Percentiles rank a stretch among this genome's conserved stretches.
These are phyloP conservation scores for Gossypium lobatum DNA, from an alignment of 441 rosid species.

Conservation along the genomic window DNA sequence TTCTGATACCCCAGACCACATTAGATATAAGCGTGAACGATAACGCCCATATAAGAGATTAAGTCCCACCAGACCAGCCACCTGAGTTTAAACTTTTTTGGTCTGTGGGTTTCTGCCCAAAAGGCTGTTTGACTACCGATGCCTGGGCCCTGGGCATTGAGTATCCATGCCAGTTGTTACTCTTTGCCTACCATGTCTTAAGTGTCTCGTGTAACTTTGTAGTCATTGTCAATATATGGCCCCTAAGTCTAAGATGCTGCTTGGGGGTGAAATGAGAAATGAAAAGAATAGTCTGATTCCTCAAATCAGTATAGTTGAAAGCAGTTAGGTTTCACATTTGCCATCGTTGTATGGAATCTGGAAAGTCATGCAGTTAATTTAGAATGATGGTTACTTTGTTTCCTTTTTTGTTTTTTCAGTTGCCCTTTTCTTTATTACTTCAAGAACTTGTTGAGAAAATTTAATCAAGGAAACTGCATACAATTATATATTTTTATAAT, in stretches of 20 bases:
- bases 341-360: background rate
- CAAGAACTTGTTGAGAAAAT: background rate
- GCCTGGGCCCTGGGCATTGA: background rate
- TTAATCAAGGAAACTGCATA: background rate
- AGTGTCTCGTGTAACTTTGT: background rate
- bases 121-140: background rate
- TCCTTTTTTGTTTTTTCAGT: background rate
- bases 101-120: background rate
- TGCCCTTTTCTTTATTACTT: background rate
- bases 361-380: background rate
- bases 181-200: background rate
- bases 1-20: background rate
- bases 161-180: background rate
- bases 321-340: background rate
- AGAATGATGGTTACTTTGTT: conserved; percentile 2
- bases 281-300: background rate
- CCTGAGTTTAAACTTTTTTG: background rate
- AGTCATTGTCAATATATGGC: background rate
- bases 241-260: background rate
- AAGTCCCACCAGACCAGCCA: background rate
- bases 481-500: background rate
- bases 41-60: background rate
- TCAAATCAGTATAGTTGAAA: background rate
- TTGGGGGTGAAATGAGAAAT: background rate
- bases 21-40: background rate